phyloP scores from a whole-genome alignment of 345 rosid species.

The Linum lewisii region DNA sequence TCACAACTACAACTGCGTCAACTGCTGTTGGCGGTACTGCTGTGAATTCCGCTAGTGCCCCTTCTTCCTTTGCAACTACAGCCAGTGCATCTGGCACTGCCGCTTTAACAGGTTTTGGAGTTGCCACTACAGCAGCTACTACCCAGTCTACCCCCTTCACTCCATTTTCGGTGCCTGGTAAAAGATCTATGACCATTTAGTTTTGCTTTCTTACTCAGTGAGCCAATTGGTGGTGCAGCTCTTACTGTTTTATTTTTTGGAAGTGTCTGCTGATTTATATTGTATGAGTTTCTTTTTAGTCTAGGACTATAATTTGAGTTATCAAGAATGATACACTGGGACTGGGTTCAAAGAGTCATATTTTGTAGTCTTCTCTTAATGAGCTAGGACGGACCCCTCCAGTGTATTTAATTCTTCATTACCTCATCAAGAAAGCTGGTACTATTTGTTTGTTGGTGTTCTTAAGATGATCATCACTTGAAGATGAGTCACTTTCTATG shows the following conservation, averaged over 20 bases:
- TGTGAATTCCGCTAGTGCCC: slow-evolving; percentile 24
- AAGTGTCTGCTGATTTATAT: neutral
- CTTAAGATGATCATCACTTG: too few species aligned
- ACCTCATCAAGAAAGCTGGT: neutral
- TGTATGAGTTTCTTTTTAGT: slow-evolving; percentile 2
- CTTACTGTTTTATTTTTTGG: neutral
- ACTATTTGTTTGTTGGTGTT: neutral
- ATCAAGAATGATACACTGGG: neutral
- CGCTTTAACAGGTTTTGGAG: slow-evolving; percentile 45
- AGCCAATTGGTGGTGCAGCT: slow-evolving; percentile 18
- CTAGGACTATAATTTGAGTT: neutral
- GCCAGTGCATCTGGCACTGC: slow-evolving; percentile 19
- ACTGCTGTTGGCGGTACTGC: slow-evolving; percentile 1
- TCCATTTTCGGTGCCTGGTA: slow-evolving; percentile 52
- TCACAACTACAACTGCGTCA: slow-evolving; percentile 27
- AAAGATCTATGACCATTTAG: slow-evolving; percentile 34
- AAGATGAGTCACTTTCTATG: too few species aligned
- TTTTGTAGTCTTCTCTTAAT: neutral
- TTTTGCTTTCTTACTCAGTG: slow-evolving; percentile 42
- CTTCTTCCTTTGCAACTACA: slow-evolving; percentile 44
- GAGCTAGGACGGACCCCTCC: neutral
- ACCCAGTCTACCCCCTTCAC: slow-evolving; percentile 47
- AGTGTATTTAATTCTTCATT: too few species aligned
- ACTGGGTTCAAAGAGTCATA: neutral
- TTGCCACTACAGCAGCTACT: slow-evolving; percentile 32